Percentiles rank a stretch among this genome's conserved stretches.
phyloP scores from a whole-genome alignment of 345 rosid genomes.

The Microthlaspi erraticum region DNA sequence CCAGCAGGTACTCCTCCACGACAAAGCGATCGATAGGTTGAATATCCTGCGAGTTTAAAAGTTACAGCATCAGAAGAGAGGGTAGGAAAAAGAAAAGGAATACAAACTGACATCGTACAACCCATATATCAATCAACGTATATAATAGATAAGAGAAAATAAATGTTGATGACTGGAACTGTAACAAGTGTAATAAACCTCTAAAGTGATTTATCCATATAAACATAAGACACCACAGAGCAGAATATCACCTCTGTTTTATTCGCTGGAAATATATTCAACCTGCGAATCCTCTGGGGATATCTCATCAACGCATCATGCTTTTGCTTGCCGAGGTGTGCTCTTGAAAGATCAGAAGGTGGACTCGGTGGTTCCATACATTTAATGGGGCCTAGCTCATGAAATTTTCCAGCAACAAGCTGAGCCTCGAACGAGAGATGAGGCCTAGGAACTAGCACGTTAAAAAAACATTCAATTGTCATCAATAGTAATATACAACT shows the following conservation, averaged over 20 bases:
- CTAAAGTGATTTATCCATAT: conserved; percentile 2
- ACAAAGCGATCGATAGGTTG: conserved; percentile 95
- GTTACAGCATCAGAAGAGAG: conserved; percentile 23
- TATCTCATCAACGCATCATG: conserved; percentile 81
- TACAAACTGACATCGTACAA: background rate
- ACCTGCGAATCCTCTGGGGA: conserved; percentile 89
- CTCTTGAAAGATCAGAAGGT: conserved; percentile 58
- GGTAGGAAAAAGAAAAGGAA: conserved; percentile 16
- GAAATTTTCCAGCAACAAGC: conserved; percentile 95
- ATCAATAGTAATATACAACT: conserved; percentile 17
- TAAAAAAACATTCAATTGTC: conserved; percentile 4
- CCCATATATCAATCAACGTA: conserved; percentile 31
- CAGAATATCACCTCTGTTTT: conserved; percentile 71
- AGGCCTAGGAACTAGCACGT: conserved; percentile 84
- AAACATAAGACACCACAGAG: conserved; percentile 23
- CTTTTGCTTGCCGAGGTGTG: conserved; percentile 72
- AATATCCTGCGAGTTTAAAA: conserved; percentile 66
- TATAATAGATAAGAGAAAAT: background rate
- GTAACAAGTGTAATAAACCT: conserved; percentile 16
- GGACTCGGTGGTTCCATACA: conserved; percentile 75
- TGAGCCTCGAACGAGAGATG: conserved; percentile 99
- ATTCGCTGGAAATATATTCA: conserved; percentile 82
- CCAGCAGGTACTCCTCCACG: conserved; percentile 91
- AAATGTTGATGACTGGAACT: conserved; percentile 7
- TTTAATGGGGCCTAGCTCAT: conserved; percentile 71